A percentile compares a stretch with the other conserved stretches of the same genome.
Conservation (phyloP, 495 filamentous ascomycete genomes). For the Glarea lozoyensis region DNA sequence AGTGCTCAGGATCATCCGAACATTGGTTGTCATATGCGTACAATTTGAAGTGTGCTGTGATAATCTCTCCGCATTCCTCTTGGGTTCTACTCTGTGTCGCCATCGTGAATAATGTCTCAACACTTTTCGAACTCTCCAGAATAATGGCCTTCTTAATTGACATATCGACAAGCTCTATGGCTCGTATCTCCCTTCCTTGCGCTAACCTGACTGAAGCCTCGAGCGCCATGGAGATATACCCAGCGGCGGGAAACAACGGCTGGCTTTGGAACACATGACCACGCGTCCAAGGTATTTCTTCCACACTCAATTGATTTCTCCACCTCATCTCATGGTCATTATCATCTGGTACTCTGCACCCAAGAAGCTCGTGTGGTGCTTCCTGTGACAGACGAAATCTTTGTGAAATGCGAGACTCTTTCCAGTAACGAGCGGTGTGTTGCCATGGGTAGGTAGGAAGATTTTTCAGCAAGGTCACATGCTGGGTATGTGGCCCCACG, state of each 20-base stretch:
- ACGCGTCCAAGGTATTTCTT: neutral
- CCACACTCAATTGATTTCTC: neutral
- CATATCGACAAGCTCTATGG: constrained; percentile 14
- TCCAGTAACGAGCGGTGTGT: neutral
- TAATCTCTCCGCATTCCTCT: neutral
- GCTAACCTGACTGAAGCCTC: no score
- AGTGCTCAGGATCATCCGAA: neutral
- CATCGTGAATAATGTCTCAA: constrained; percentile 12
- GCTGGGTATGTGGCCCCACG: neutral
- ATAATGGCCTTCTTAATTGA: constrained; percentile 16
- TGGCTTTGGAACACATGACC: neutral
- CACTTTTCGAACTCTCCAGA: constrained; percentile 20
- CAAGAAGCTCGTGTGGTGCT: neutral
- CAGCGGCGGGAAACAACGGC: neutral
- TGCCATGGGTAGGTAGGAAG: neutral
- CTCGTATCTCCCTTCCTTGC: neutral
- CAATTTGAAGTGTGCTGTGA: neutral
- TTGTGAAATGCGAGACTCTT: neutral
- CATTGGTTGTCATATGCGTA: neutral
- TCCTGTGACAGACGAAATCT: neutral
- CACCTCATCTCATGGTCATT: neutral
- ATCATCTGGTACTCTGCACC: neutral
- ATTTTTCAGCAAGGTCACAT: no score
- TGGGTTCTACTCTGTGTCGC: neutral
- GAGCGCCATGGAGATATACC: neutral